phyloP scores from a whole-genome alignment of 306 rosid species.

The Sicyos baderoa region DNA sequence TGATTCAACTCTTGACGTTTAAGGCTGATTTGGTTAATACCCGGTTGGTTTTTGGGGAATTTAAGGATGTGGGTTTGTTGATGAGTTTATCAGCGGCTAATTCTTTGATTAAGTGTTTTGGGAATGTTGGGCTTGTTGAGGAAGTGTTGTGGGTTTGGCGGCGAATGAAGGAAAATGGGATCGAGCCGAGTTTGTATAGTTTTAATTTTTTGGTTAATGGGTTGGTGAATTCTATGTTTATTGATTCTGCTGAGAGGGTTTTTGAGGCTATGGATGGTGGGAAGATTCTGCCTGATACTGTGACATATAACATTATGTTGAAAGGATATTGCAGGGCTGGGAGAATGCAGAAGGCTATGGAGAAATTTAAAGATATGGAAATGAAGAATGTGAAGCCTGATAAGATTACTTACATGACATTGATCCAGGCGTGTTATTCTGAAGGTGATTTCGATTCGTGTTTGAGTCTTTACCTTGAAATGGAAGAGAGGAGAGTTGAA shows the following conservation, averaged over 20 bases:
- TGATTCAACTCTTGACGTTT: slow-evolving; percentile 38
- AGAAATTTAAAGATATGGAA: slow-evolving; percentile 51
- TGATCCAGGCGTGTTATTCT: slow-evolving; percentile 62
- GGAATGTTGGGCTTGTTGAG: slow-evolving; percentile 54
- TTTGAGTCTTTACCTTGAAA: slow-evolving; percentile 72
- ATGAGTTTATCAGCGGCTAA: slow-evolving; percentile 45
- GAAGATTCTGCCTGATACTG: slow-evolving; percentile 48
- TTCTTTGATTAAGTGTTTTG: slow-evolving; percentile 50
- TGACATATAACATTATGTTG: slow-evolving; percentile 60
- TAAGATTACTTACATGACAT: slow-evolving; percentile 62
- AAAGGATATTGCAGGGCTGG: slow-evolving; percentile 76
- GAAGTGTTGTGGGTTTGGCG: slow-evolving; percentile 80
- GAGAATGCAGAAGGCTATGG: slow-evolving; percentile 43
- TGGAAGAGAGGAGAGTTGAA: slow-evolving; percentile 56
- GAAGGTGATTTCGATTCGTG: slow-evolving; percentile 55
- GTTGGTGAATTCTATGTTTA: slow-evolving; percentile 47
- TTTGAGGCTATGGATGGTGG: slow-evolving; percentile 57
- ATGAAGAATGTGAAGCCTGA: slow-evolving; percentile 46
- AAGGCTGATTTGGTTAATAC: slow-evolving; percentile 28
- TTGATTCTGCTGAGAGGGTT: slow-evolving; percentile 66
- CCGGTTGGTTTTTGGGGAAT: slow-evolving; percentile 24
- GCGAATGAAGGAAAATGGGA: slow-evolving; percentile 55
- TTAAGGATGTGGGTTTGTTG: slow-evolving; percentile 33
- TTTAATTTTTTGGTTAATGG: slow-evolving; percentile 66
- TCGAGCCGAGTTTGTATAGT: slow-evolving; percentile 45